These are phyloP conservation scores for Zymoseptoria pseudotritici DNA, from an alignment of 2,329 filamentous ascomycete species.

Conservation along the genomic window DNA sequence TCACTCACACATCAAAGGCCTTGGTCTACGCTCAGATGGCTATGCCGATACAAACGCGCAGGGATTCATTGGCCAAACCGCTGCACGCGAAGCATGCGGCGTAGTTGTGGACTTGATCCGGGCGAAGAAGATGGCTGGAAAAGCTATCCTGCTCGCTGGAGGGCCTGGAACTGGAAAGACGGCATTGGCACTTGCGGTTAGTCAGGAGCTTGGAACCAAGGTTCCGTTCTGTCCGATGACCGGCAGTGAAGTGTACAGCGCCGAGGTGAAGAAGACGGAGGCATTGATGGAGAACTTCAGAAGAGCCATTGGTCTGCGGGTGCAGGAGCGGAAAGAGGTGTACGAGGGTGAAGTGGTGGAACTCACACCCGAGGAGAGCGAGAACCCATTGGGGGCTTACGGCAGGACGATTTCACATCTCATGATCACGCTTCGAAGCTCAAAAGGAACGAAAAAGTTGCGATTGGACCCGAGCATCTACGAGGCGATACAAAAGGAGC, in stretches of 20 bases:
- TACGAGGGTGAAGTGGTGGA: constrained; percentile 99
- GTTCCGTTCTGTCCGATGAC: constrained; percentile 98
- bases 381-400: constrained; percentile 94
- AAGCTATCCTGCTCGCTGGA: constrained; percentile 86
- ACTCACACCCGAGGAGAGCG: constrained; percentile 92
- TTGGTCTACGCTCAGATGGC: constrained; percentile 80
- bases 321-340: constrained; percentile 97
- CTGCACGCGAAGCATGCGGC: constrained; percentile 91
- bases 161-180: constrained; percentile 97
- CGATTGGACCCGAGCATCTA: constrained; percentile 96
- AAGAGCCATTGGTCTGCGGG: constrained; percentile 89
- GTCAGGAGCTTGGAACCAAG: constrained; percentile 94
- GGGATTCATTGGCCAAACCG: constrained; percentile 83
- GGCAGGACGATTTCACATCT: constrained; percentile 96
- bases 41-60: constrained; percentile 69
- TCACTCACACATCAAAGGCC: constrained; percentile 95
- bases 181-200: constrained; percentile 87
- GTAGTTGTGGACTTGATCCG: constrained; percentile 93
- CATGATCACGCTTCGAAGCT: constrained; percentile 88
- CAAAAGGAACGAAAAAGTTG: constrained; percentile 95
- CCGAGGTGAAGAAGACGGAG: constrained; percentile 99
- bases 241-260: constrained; percentile 94
- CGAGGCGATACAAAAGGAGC: constrained; percentile 97
- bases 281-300: constrained; percentile 99
- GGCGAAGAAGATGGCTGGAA: constrained; percentile 94